Evolutionary conservation across 345 rosid genomes (phyloP), one percentile per base, ranked within the genome.

Genomic region (Diplotaxis tenuifolia): DNA sequence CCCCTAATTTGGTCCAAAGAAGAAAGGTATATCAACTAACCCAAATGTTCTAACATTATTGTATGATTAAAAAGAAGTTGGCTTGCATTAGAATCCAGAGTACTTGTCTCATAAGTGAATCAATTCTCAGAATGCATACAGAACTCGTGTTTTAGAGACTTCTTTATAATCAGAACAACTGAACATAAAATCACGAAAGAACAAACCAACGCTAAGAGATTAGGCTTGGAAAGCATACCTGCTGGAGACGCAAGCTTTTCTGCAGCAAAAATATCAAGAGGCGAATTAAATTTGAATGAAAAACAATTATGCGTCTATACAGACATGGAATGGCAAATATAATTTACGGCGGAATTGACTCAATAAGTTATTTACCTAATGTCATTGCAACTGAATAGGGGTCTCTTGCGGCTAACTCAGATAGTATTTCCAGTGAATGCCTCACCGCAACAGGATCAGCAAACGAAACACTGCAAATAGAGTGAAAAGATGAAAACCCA

Each of bases 391-490:
- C 97, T 31, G 94, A 82, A 86, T 90, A 90, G 61, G 98, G 98
- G 77, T 96, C 99, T 79, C 78, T 89, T 53, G 88, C 53, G 36
- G 99, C 98, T 81, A 96, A 72, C 77, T 92, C 98, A 45, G 85
- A 86, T 61, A 90, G 73, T 79, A 92, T 90, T 82, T 92, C 97
- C 81, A 96, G 76, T 55, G 99, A 85, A 90, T 92, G 97, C 82
- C 99, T 86, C 81, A 96, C 99, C 56, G 99, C 98, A 80, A 96
- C 85, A 80, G 99, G 99, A 86, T 96, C 99, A 68, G 91, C 86
- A 86, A 90, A 92, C 19, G 89, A 92, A 75, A 96, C 84, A 80
- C 99, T 95, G 83, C 82, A 81, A 49, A 61, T 27, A 68, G 55
- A 15, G 54, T n/a, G 16, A 71, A 54, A 23, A 19, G 47, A 16